These are phyloP conservation scores for Roridomyces roridus DNA, from an alignment of 768 basidiomycete genomes.

Conservation along the genomic window DNA sequence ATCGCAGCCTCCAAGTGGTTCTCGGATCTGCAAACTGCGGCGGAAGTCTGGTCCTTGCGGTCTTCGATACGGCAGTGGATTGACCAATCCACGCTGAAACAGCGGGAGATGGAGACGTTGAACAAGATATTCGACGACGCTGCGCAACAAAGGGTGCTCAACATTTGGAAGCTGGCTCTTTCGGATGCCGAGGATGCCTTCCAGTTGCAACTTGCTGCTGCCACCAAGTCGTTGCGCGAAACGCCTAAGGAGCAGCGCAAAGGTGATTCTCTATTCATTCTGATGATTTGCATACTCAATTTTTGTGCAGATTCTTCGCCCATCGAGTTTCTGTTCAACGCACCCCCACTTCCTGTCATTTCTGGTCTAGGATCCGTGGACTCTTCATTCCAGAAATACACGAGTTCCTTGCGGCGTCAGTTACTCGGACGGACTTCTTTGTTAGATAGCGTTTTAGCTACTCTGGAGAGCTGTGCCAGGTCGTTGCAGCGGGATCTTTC, in stretches of 20 bases:
- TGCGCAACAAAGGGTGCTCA: conserved; percentile 57
- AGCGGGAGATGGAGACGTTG: conserved; percentile 52
- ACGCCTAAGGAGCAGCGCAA: conserved; percentile 33
- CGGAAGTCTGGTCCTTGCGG: conserved; percentile 77
- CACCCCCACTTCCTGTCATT: conserved; percentile 53
- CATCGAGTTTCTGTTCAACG: conserved; percentile 60
- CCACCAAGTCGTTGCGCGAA: conserved; percentile 40
- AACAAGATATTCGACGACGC: conserved; percentile 55
- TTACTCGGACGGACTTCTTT: conserved; percentile 69
- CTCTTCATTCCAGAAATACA: conserved; percentile 66
- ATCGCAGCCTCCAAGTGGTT: conserved; percentile 63
- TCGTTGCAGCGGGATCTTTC: conserved; percentile 66
- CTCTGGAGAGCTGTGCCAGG: conserved; percentile 65
- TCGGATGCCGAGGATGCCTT: conserved; percentile 52
- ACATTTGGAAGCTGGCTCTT: conserved; percentile 65
- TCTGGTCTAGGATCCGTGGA: conserved; percentile 44
- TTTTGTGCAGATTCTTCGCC: conserved; percentile 53
- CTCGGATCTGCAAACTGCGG: conserved; percentile 58
- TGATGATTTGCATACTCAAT: conserved; percentile 8
- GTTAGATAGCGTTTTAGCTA: conserved; percentile 61
- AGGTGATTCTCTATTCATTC: conserved; percentile 24
- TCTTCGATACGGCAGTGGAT: conserved; percentile 56
- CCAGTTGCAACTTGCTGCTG: conserved; percentile 43
- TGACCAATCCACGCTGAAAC: conserved; percentile 48
- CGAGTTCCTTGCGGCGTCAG: conserved; percentile 62